Conservation (phyloP, 75 land plant genomes). For the Cupressus sempervirens region DNA sequence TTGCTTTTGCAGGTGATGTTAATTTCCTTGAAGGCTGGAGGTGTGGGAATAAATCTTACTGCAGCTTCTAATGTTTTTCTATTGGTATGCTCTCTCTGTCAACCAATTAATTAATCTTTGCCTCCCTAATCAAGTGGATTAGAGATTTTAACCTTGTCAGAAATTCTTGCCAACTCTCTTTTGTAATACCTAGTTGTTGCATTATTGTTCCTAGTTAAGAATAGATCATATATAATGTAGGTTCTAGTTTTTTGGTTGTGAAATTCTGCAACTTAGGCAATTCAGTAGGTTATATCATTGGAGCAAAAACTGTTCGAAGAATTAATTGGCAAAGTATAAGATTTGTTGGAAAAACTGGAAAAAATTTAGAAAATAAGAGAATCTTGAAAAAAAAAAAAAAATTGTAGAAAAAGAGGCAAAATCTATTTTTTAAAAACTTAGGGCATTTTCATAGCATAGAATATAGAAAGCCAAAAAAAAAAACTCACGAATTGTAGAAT, state of each 20-base stretch:
- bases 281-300: not conserved
- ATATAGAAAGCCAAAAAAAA: too few relatives aligned
- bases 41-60: slow-evolving; percentile 89
- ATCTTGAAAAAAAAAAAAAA: too few relatives aligned
- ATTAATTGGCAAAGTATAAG: too few relatives aligned
- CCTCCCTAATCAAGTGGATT: not conserved
- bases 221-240: too few relatives aligned
- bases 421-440: too few relatives aligned
- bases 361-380: too few relatives aligned
- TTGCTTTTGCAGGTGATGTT: slow-evolving; percentile 63
- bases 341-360: too few relatives aligned
- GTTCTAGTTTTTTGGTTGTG: not conserved
- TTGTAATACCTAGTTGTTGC: too few relatives aligned
- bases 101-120: not conserved
- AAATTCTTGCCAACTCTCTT: not conserved
- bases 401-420: too few relatives aligned
- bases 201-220: not conserved
- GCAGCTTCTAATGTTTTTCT: slow-evolving; percentile 96
- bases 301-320: too few relatives aligned
- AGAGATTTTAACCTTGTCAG: not conserved
- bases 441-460: too few relatives aligned
- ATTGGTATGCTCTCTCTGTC: slow-evolving; percentile 39
- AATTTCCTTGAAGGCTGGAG: slow-evolving; percentile 90
- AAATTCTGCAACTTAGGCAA: not conserved
- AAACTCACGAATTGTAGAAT: too few relatives aligned